Evolutionary conservation across 176 grass and related monocot species (phyloP).

Genomic region (Phragmites australis): DNA sequence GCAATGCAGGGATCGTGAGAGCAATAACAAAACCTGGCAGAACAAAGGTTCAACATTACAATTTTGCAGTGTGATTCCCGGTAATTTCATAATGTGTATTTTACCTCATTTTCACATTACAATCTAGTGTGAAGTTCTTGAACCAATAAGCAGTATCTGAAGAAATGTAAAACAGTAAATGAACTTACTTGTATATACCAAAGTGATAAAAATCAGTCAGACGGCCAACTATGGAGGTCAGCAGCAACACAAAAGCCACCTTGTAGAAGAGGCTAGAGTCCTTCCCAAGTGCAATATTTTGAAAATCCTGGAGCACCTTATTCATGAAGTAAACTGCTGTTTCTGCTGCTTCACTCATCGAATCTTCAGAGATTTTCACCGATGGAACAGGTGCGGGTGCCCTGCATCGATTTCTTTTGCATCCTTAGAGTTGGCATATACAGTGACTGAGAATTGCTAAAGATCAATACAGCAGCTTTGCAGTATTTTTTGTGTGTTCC

Average conservation of each 20-base stretch:
- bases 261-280: constrained; percentile 59
- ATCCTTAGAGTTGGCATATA: constrained; percentile 16
- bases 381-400: constrained; percentile 46
- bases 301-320: constrained; percentile 45
- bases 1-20: constrained; percentile 46
- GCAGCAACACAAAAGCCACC: constrained; percentile 40
- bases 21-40: constrained; percentile 26
- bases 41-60: neutral
- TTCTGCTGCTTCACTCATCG: constrained; percentile 30
- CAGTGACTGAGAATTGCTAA: neutral
- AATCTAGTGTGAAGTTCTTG: neutral
- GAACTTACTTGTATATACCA: constrained; percentile 55
- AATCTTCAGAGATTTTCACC: constrained; percentile 52
- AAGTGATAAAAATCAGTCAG: constrained; percentile 51
- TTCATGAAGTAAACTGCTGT: constrained; percentile 32
- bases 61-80: neutral
- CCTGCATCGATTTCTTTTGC: constrained; percentile 37
- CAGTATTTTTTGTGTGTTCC: neutral
- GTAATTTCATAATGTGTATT: neutral
- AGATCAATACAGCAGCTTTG: neutral
- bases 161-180: constrained; percentile 22
- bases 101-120: neutral
- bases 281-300: constrained; percentile 54
- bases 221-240: constrained; percentile 51
- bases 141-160: neutral